Base-by-base conservation (phyloP, 2,329 filamentous ascomycete species). In the Monosporascus ibericus region DNA sequence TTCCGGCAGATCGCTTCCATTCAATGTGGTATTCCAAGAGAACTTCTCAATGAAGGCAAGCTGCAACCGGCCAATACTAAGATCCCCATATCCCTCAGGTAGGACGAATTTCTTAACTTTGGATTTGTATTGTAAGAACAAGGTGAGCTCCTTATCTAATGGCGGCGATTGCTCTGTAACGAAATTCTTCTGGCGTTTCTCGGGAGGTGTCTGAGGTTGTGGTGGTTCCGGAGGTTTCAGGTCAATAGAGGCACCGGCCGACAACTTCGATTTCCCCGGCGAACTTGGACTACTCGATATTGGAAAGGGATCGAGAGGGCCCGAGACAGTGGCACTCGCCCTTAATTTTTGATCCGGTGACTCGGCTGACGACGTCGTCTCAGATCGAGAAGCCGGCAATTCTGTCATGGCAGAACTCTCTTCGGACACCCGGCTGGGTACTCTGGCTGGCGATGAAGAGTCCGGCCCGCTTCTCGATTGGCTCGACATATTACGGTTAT, bases 11-110 rank as follows among this genome's bases (percentile, higher is more conserved):
- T 99, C 94, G 15, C 85, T 83, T 7, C 94, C 94, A 63, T 96
- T 95, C 55, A 90, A 87, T 62, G 97, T 92, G 1, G 92, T 96
- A 63, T 96, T 97, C 92, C 95, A 99, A 0, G 92, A 94, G 66
- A 99, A 99, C 68, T 96, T 99, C 61, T 99, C 94, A 61, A 99
- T 99, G 63, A 99, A 99, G 1, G 94, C 92, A 27, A 99, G 79
- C 68, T 99, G 92, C 53, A 99, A 72, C 24, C 92, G 83, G 1
- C 91, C 91, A 54, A 96, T 86, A 3, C 90, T 92, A 11, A 99
- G 77, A 56, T 92, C 90, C 34, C 86, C 85, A 59, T 86, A 86
- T 1, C 92, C 92, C 67, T 95, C 91, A 1, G 89, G 75, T 36
- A 97, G 80, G 17, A 96, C 84, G 66, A 95, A 95, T 68, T 97